These are phyloP conservation scores for Rhodotorula babjevae DNA, from an alignment of 768 basidiomycete species.

Conservation along the genomic window DNA sequence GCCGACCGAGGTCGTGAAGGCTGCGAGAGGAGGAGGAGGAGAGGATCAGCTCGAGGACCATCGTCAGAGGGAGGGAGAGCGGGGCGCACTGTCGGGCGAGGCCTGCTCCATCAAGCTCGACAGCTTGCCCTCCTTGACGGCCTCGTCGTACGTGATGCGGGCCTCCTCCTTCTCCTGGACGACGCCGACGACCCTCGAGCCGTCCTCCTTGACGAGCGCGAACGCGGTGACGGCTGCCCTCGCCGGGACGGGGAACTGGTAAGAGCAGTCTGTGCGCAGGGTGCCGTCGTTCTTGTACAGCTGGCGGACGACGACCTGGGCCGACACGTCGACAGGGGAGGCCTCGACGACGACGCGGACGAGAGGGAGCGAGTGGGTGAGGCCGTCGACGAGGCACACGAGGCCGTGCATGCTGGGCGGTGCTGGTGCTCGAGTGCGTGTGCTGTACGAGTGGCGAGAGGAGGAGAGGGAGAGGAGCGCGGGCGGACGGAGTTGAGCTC, in stretches of 20 bases:
- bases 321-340: constrained; percentile 13
- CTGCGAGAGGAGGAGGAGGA: not conserved
- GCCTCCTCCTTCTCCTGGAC: constrained; percentile 56
- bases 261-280: constrained; percentile 45
- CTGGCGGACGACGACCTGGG: constrained; percentile 11
- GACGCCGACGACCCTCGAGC: constrained; percentile 51
- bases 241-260: constrained; percentile 60
- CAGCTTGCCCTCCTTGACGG: constrained; percentile 49
- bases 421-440: not conserved
- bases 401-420: constrained; percentile 5
- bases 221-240: constrained; percentile 58
- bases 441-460: too few relatives aligned
- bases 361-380: not conserved
- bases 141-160: constrained; percentile 49
- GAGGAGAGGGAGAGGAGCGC: not conserved
- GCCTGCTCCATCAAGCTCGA: constrained; percentile 53
- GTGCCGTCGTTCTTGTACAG: constrained; percentile 10
- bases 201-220: constrained; percentile 53
- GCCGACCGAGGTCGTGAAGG: constrained; percentile 17
- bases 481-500: too few relatives aligned
- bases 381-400: not conserved
- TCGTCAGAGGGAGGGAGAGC: not conserved
- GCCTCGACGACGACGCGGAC: constrained; percentile 1
- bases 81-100: constrained; percentile 17
- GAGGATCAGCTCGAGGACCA: not conserved